Base-by-base conservation (phyloP, 768 basidiomycete genomes). In the Rhodotorula graminis region DNA sequence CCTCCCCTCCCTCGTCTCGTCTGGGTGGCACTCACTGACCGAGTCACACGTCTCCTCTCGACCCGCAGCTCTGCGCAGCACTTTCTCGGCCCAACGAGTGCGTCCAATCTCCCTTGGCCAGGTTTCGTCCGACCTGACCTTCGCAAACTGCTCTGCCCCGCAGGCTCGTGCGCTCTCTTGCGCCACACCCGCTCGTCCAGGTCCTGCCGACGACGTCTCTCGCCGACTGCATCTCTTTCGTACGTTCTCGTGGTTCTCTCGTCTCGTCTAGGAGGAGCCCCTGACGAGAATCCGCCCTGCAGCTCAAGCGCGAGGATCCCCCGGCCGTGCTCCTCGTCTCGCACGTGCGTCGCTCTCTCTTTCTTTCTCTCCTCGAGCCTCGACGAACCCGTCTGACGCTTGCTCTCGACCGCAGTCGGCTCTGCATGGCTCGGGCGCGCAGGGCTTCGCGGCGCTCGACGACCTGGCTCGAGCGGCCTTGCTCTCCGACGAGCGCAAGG, bases 131-230 rank as follows among this genome's bases (percentile, higher is more conserved):
- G 37, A 37, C 37, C 42, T 15, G 16, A 12, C 42, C 14, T 31
- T 10, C 53, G 2, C 42, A 19, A 14, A 18, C 31, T 27, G 29
- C 18, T 21, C 44, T 58, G 18, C 25, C 58, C 1, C 46, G 5
- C 61, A 67, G 66, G 1, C 67, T 67, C 47, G 40, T 72, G 2
- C 65, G 71, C n/a, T 19, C 57, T 5, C 47, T 72, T 9, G 50
- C 61, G 9, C 61, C 64, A 9, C 29, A 23, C 15, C 49, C 62
- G 16, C 44, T 72, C 31, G 52, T 67, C 0, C 66, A 64, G 12
- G 42, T 67, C 0, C 27, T 55, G 1, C 44, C 62, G 9, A 29
- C 49, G 4, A 68, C 71, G 11, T 19, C 66, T 1, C 15, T 67
- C 0, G 2, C 23, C 1, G 71, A 72, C 15, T 64, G 65, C 33